phyloP scores from a whole-genome alignment of 805 yeast species.

The Grigorovia yakushimaensis region DNA sequence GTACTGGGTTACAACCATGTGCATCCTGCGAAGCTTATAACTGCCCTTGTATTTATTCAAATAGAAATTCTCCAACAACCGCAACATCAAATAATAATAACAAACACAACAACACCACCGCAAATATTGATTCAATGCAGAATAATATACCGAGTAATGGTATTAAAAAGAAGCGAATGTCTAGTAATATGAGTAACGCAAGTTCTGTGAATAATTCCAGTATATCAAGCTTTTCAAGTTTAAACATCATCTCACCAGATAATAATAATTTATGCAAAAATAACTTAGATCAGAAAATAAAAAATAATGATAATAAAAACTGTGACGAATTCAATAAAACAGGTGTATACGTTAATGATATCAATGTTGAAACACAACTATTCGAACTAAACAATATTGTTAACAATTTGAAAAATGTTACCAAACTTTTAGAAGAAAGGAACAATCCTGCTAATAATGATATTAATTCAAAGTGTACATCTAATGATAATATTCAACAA shows the following conservation, averaged over 20 bases:
- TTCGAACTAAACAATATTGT: neutral
- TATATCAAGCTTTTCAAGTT: neutral
- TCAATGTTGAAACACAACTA: conserved; percentile 1
- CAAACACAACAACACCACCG: too few relatives aligned
- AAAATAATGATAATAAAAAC: neutral
- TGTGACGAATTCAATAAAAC: neutral
- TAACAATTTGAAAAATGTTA: neutral
- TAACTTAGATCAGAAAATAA: neutral
- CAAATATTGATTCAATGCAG: too few relatives aligned
- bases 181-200: neutral
- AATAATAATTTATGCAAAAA: neutral
- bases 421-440: neutral
- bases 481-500: conserved; percentile 4
- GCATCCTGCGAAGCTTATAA: conserved; percentile 24
- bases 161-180: neutral
- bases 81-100: neutral
- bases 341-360: conserved; percentile 1
- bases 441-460: neutral
- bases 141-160: neutral
- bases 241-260: neutral
- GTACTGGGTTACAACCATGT: conserved; percentile 28
- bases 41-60: conserved; percentile 20
- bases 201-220: too few relatives aligned
- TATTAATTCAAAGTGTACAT: too few relatives aligned
- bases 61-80: neutral